Evolutionary conservation across 2,329 filamentous ascomycete genomes (phyloP).

Genomic region (Colletotrichum sp.): DNA sequence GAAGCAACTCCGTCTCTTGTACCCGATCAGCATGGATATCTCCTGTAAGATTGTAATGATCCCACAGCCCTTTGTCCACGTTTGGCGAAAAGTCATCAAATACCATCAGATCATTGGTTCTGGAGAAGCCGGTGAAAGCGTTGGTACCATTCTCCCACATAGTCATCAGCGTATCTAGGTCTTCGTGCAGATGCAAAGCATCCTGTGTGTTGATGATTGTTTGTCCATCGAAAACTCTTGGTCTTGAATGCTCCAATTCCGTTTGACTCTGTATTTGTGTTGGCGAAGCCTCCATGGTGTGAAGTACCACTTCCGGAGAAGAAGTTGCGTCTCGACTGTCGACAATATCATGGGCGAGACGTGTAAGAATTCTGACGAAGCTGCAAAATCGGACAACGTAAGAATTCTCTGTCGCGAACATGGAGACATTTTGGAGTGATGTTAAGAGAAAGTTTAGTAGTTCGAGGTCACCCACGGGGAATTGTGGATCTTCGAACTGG

Average conservation of each 20-base stretch:
- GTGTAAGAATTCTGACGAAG: background rate
- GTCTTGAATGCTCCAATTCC: background rate
- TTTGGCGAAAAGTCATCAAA: background rate
- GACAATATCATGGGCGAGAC: background rate
- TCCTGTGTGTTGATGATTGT: background rate
- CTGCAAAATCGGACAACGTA: background rate
- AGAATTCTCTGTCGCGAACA: background rate
- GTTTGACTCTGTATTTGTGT: background rate
- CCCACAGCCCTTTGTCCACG: background rate
- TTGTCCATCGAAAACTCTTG: background rate
- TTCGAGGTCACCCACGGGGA: background rate
- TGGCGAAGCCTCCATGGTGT: background rate
- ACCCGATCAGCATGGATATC: background rate
- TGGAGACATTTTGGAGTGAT: background rate
- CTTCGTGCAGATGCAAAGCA: background rate
- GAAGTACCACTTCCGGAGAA: background rate
- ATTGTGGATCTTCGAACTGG: background rate
- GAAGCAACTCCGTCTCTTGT: background rate
- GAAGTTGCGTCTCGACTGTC: background rate
- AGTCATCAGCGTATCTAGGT: background rate
- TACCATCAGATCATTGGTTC: background rate
- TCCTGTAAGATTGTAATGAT: background rate
- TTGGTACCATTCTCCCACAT: background rate
- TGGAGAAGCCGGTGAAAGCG: background rate
- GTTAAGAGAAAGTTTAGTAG: background rate